Evolutionary conservation across 169 alveolate genomes (phyloP).

Genomic region (Plasmodium gonderi): DNA sequence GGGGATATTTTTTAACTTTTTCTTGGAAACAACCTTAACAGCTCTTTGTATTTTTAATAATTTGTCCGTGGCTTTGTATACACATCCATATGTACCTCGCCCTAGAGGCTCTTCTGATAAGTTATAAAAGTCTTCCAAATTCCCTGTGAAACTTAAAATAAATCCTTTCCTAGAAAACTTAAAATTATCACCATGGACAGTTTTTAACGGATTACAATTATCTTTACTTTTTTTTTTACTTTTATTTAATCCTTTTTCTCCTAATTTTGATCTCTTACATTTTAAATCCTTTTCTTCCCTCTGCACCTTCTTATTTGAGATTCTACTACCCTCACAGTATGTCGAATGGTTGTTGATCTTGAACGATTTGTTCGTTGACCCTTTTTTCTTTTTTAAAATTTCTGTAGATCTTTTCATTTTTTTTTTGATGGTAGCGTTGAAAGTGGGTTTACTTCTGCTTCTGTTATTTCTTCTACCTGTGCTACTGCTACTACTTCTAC

Average conservation of each 20-base stretch:
- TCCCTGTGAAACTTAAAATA: constrained; percentile 77
- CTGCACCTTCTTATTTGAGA: neutral
- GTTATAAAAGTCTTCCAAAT: constrained; percentile 73
- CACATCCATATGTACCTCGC: constrained; percentile 89
- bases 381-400: neutral
- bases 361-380: neutral
- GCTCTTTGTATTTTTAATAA: constrained; percentile 78
- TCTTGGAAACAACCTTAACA: constrained; percentile 85
- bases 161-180: constrained; percentile 75
- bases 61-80: constrained; percentile 84
- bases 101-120: constrained; percentile 81
- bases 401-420: constrained; percentile 3
- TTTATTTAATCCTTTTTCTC: neutral
- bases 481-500: neutral
- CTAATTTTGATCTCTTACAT: neutral
- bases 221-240: neutral
- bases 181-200: constrained; percentile 24
- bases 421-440: neutral
- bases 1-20: constrained; percentile 84
- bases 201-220: neutral
- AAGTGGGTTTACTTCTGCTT: neutral
- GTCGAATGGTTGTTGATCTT: neutral
- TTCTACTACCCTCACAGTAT: neutral
- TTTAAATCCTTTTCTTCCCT: neutral
- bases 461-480: neutral